phyloP scores from a whole-genome alignment of 257 asterid genomes.

The Salvia splendens region DNA sequence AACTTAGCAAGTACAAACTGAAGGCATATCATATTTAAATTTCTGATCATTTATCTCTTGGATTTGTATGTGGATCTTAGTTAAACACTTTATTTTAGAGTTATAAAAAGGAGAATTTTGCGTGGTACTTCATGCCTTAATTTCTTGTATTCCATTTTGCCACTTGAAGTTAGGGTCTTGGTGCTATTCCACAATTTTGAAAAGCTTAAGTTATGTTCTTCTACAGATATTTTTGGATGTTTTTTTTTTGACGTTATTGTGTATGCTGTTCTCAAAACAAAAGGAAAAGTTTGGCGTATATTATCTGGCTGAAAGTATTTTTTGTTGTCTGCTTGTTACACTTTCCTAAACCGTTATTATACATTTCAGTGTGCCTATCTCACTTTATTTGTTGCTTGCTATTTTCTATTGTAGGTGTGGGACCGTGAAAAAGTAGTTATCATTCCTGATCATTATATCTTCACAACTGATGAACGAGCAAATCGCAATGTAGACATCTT shows the following conservation, averaged over 20 bases:
- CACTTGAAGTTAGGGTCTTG: too few relatives aligned
- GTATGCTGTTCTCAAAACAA: slow-evolving; percentile 4
- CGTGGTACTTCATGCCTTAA: too few relatives aligned
- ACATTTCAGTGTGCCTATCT: not conserved
- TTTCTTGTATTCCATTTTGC: too few relatives aligned
- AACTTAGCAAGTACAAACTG: not conserved
- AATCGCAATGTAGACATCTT: slow-evolving; percentile 92
- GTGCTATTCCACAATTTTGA: not conserved
- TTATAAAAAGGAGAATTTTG: not conserved
- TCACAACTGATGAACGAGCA: slow-evolving; percentile 89
- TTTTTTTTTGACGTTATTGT: not conserved
- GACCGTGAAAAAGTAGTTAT: slow-evolving; percentile 89
- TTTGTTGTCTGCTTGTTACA: not conserved
- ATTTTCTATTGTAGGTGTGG: slow-evolving; percentile 64
- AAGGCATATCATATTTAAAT: not conserved
- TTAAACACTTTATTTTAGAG: not conserved
- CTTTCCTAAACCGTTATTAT: not conserved
- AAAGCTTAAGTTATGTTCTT: too few relatives aligned
- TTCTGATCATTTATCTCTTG: not conserved
- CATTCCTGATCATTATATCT: slow-evolving; percentile 93
- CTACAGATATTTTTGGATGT: not conserved
- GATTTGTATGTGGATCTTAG: too few relatives aligned
- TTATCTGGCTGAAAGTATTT: not conserved
- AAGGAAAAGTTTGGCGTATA: not conserved
- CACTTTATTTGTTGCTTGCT: slow-evolving; percentile 22